A percentile compares a stretch with the other conserved stretches of the same genome.
phyloP scores from a whole-genome alignment of 148 eudicot species.

The Nyssa sinensis region DNA sequence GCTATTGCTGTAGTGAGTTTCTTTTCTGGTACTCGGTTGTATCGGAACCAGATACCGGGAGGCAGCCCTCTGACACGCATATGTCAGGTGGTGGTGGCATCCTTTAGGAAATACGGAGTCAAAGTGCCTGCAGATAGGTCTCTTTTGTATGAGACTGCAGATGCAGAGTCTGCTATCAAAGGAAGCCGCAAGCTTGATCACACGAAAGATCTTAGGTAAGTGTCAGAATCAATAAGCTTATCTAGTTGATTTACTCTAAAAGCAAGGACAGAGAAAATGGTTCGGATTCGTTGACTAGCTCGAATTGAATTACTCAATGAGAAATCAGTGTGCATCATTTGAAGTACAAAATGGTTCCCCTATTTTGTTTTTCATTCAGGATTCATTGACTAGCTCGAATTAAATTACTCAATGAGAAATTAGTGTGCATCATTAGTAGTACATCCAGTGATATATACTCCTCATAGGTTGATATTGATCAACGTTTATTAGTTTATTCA shows the following conservation, averaged over 20 bases:
- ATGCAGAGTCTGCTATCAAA: constrained; percentile 23
- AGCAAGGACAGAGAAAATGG: neutral
- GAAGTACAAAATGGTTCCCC: too few species aligned
- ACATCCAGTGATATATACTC: too few species aligned
- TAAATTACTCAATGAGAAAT: too few species aligned
- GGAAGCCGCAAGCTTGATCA: constrained; percentile 44
- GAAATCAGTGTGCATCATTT: too few species aligned
- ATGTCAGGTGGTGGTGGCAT: constrained; percentile 42
- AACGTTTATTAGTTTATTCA: too few species aligned
- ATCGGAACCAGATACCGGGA: constrained; percentile 39
- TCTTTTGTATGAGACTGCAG: constrained; percentile 29
- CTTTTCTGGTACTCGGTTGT: constrained; percentile 37
- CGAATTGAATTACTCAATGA: too few species aligned
- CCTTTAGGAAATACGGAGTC: constrained; percentile 26
- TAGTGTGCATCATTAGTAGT: too few species aligned
- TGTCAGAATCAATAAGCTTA: too few species aligned
- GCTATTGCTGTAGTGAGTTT: constrained; percentile 39
- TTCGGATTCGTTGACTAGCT: too few species aligned
- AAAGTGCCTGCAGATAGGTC: constrained; percentile 24
- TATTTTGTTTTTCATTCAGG: too few species aligned
- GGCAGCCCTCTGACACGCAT: constrained; percentile 47
- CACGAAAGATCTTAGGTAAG: constrained; percentile 28
- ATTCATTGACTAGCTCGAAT: too few species aligned
- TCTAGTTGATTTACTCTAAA: neutral
- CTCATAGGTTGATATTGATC: too few species aligned